Base-by-base conservation (phyloP, 345 rosid species). In the Gossypium anomalum region DNA sequence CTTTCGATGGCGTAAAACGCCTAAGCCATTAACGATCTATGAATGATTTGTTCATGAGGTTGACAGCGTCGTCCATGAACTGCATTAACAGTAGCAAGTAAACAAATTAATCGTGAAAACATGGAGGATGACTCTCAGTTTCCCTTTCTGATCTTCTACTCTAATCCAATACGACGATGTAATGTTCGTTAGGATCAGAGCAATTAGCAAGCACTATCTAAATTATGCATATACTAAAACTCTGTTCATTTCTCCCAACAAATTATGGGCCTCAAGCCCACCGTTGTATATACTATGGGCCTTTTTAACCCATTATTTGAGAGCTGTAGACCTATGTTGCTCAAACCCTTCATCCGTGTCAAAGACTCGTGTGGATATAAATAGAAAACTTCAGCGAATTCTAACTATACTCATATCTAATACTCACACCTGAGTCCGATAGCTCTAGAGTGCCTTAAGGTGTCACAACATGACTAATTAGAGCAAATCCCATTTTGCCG, bases 31-130 rank as follows among this genome's bases (percentile, higher is more conserved):
- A 84, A 62, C 94, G 93, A 81, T 92, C 97, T 11, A 87, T 82
- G 79, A 93, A 93, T 2, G 97, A 92, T 83, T 92, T 90, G 83
- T 93, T 85, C 97, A 93, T 93, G 83, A 93, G 87, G 82, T 83
- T 79, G 25, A 90, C 92, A 9, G 96, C 98, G n/a, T 89, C 84
- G 52, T 93, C 98, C 98, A 93, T 87, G 81, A 92, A 92, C 97
- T 93, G 92, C 89, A 90, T 16, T 65, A 25, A 60, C 60, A 80
- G 64, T 43, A 78, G 75, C 72, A 76, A 73, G 29, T 3, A 55
- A 55, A 65, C 63, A 60, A 5, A 72, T 65, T 14, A 77, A 20
- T 45, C 45, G 70, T 51, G 22, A 76, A 27, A 11, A 34, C 41
- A 34, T 34, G 41, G 41, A 34, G 7, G 41, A 34, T 34, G 7